phyloP scores from a whole-genome alignment of 208 protist genomes.

The Vickermania spadyakhi region DNA sequence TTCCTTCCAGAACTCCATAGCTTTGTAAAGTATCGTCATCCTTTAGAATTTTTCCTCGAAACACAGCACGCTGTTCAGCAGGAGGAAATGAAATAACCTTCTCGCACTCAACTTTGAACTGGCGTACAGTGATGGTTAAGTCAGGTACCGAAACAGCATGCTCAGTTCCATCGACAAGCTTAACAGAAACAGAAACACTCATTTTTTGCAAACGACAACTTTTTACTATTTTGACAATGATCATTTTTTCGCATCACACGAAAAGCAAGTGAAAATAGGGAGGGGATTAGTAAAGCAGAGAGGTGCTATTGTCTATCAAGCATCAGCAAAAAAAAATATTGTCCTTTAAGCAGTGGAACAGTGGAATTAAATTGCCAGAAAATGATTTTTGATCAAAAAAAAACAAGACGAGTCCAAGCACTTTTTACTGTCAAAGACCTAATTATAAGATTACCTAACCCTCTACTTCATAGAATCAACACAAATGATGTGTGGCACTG shows the following conservation, averaged over 20 bases:
- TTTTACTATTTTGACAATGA: no score
- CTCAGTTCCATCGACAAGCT: conserved; percentile 69
- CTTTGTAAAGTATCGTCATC: conserved; percentile 61
- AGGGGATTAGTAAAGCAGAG: no score
- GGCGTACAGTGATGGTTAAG: conserved; percentile 53
- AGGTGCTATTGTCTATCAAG: no score
- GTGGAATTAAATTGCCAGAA: background rate
- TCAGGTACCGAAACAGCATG: conserved; percentile 62
- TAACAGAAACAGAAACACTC: conserved; percentile 74
- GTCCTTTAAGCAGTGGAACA: conserved; percentile 6
- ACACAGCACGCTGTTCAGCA: conserved; percentile 76
- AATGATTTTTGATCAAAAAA: conserved; percentile 9
- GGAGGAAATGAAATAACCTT: conserved; percentile 47
- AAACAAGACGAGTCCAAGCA: conserved; percentile 7
- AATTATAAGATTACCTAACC: no score
- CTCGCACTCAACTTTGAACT: conserved; percentile 56
- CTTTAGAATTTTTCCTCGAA: conserved; percentile 81
- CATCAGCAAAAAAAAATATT: conserved; percentile 1
- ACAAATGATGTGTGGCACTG: conserved; percentile 10
- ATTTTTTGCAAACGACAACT: no score
- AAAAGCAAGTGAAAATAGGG: no score
- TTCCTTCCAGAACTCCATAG: conserved; percentile 67
- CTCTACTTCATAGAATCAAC: conserved; percentile 9
- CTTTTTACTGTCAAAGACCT: no score
- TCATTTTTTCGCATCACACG: no score